Base-by-base conservation (phyloP, 2,329 filamentous ascomycete genomes). In the Aspergillus tanneri region DNA sequence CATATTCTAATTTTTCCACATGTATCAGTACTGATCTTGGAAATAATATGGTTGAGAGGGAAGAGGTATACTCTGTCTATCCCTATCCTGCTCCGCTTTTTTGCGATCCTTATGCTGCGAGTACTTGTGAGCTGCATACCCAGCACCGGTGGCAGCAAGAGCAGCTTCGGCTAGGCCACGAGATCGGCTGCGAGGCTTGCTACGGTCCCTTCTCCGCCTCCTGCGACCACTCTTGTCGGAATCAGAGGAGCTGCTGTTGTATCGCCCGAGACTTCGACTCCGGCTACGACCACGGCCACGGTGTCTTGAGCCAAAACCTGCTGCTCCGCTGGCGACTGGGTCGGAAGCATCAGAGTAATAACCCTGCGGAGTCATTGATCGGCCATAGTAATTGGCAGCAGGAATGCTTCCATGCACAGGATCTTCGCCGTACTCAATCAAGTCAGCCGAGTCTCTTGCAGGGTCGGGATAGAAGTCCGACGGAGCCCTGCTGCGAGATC, bases 401-500 rank as follows among this genome's bases (percentile, higher is more conserved):
- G 69, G 72, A 40, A 74, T 74, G 58, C 80, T 80, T 58, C 79
- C 77, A 57, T 81, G 77, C 46, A 85, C 80, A 6, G 82, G 82
- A 61, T 81, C 78, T 62, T 78, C 75, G 55, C 82, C 83, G 65
- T 86, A 85, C 64, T 84, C 82, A 69, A 85, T 82, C 66, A 85
- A 68, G 50, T 73, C 76, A 60, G 75, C 70, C 56, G 69, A 72
- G 58, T 75, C 72, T 24, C 66, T 62, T 11, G 64, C 52, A 18
- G 66, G 65, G 44, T 74, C 72, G 14, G 69, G 63, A 48, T 73
- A 71, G n/a, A 58, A 57, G 10, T 65, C 57, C 48, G 72, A 74
- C 35, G 67, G 65, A 42, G 67, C 65, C 39, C 69, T 60, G 53
- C 70, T 72, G 54, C 71, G 72, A 53, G 76, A 77, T 57, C 75